Conservation (phyloP, 2,329 filamentous ascomycete species). For the Fusarium algeriense region DNA sequence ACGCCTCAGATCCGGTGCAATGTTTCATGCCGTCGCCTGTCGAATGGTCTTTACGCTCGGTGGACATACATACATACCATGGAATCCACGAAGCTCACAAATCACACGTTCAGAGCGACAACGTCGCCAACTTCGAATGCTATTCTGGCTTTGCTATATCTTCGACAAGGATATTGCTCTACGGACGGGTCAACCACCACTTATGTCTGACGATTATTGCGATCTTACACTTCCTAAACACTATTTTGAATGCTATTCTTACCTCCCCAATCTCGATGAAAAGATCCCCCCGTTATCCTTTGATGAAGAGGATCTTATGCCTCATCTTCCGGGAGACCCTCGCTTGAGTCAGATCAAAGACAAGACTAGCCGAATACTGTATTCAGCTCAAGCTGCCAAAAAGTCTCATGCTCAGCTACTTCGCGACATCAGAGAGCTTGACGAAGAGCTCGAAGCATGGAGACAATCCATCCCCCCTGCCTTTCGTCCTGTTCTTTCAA, state of each 20-base stretch:
- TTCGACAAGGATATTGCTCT: constrained; percentile 69
- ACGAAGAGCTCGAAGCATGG: constrained; percentile 69
- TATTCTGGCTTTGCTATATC: constrained; percentile 68
- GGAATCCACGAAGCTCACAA: constrained; percentile 10
- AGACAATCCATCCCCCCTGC: constrained; percentile 59
- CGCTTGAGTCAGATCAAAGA: constrained; percentile 65
- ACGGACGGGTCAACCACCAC: constrained; percentile 64
- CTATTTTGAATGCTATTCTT: constrained; percentile 45
- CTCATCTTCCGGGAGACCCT: constrained; percentile 61
- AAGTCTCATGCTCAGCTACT: constrained; percentile 68
- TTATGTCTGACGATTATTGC: constrained; percentile 57
- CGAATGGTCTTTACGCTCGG: constrained; percentile 64
- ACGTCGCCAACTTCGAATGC: constrained; percentile 52
- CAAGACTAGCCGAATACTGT: constrained; percentile 61
- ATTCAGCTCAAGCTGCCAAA: constrained; percentile 60
- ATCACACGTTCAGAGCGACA: constrained; percentile 45
- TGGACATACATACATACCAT: constrained; percentile 53
- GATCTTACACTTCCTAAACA: constrained; percentile 47
- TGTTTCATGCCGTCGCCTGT: constrained; percentile 59
- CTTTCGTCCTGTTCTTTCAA: constrained; percentile 62
- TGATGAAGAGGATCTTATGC: constrained; percentile 29
- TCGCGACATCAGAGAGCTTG: constrained; percentile 66
- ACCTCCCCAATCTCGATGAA: not conserved
- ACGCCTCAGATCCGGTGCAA: constrained; percentile 58
- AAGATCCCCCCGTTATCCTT: not conserved